Evolutionary conservation across 352 stramenopile species (phyloP).

Genomic region (Phytopythium oedochilum): DNA sequence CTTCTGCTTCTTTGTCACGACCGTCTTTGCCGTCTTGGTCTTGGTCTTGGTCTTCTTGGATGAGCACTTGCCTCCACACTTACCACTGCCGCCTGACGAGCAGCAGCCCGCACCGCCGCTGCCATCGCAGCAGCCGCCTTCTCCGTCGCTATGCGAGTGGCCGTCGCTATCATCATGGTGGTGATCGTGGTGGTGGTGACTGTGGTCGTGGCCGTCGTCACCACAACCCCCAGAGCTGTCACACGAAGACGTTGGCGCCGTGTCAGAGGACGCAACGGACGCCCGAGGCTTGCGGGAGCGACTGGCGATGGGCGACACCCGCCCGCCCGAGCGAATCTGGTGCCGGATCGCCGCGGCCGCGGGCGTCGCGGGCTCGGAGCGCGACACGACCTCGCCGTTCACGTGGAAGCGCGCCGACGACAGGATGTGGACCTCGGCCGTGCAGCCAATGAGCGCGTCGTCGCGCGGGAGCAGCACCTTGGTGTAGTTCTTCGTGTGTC

Average conservation of each 20-base stretch:
- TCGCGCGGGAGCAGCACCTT: conserved; percentile 85
- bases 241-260: conserved; percentile 10
- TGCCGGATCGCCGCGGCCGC: conserved; percentile 46
- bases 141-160: conserved; percentile 10
- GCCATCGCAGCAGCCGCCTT: conserved; percentile 27
- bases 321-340: conserved; percentile 37
- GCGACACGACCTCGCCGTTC: conserved; percentile 51
- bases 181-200: conserved; percentile 12
- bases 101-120: conserved; percentile 21
- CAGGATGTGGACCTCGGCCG: conserved; percentile 54
- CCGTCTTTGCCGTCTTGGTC: conserved; percentile 12
- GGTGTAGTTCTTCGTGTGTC: conserved; percentile 91
- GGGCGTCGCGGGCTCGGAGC: conserved; percentile 43
- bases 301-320: conserved; percentile 16
- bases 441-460: conserved; percentile 70
- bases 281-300: conserved; percentile 1
- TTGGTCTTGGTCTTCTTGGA: conserved; percentile 34
- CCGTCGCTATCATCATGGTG: conserved; percentile 13
- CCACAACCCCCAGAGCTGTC: conserved; percentile 26
- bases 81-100: conserved; percentile 21
- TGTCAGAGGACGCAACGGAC: conserved; percentile 7
- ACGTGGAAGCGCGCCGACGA: conserved; percentile 71
- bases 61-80: conserved; percentile 23
- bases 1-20: conserved; percentile 9
- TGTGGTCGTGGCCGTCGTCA: conserved; percentile 12